Evolutionary conservation across 805 yeast genomes (phyloP).

Genomic region (Candida michaelii): DNA sequence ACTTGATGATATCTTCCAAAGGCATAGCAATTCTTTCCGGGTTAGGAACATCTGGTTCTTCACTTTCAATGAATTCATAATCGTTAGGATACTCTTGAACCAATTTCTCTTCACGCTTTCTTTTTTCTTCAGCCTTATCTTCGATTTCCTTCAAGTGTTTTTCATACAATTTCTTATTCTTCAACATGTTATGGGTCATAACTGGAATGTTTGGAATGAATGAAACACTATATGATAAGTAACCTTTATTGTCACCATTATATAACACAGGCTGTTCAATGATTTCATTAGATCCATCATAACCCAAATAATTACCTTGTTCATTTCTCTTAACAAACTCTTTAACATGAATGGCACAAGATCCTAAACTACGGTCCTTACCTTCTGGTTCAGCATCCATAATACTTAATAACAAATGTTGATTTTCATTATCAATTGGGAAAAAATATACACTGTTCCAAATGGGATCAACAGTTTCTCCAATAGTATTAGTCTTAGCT

Average conservation of each 20-base stretch:
- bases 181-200: conserved; percentile 56
- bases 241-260: conserved; percentile 45
- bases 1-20: conserved; percentile 51
- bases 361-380: conserved; percentile 65
- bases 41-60: conserved; percentile 32
- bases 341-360: conserved; percentile 48
- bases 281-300: conserved; percentile 51
- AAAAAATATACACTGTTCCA: conserved; percentile 60
- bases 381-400: conserved; percentile 67
- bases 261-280: conserved; percentile 45
- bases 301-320: conserved; percentile 47
- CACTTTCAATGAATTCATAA: conserved; percentile 62
- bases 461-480: conserved; percentile 54
- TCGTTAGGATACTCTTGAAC: conserved; percentile 57
- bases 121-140: conserved; percentile 41
- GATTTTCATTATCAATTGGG: conserved; percentile 61
- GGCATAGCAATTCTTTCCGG: conserved; percentile 47
- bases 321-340: conserved; percentile 49
- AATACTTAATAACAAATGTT: conserved; percentile 55
- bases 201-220: conserved; percentile 68
- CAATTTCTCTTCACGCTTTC: conserved; percentile 48
- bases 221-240: conserved; percentile 53
- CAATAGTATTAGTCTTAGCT: conserved; percentile 54
- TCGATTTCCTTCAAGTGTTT: conserved; percentile 35
- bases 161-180: conserved; percentile 45